Percentiles rank a stretch among this genome's conserved stretches.
phyloP scores from a whole-genome alignment of 495 filamentous ascomycete species.

The Neurospora intermedia region DNA sequence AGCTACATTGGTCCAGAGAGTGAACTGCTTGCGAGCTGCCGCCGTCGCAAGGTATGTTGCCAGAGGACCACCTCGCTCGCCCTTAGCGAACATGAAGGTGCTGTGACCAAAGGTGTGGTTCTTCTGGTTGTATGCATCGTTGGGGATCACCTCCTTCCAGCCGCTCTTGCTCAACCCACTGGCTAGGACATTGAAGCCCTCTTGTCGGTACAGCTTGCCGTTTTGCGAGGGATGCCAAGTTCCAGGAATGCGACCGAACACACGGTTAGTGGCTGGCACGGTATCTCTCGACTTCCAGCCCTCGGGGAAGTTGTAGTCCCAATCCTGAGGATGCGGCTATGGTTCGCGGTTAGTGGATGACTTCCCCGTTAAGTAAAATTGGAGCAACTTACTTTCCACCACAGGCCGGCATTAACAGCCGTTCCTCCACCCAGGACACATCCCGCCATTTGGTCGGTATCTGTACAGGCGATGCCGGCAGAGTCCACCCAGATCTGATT shows the following conservation, averaged over 20 bases:
- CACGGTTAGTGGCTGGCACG: conserved; percentile 42
- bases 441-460: conserved; percentile 61
- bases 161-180: conserved; percentile 45
- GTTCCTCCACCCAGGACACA: conserved; percentile 68
- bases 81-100: conserved; percentile 57
- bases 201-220: conserved; percentile 55
- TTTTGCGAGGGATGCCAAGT: conserved; percentile 57
- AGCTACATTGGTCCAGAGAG: conserved; percentile 50
- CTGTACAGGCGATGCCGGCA: conserved; percentile 51
- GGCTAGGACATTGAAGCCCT: conserved; percentile 50
- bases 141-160: conserved; percentile 52
- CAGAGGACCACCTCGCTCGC: conserved; percentile 59
- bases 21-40: conserved; percentile 48
- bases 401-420: conserved; percentile 56
- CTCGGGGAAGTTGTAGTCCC: conserved; percentile 62
- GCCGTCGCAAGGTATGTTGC: conserved; percentile 64
- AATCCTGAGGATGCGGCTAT: conserved; percentile 42
- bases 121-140: conserved; percentile 50
- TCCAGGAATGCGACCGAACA: conserved; percentile 59
- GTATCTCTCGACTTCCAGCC: conserved; percentile 64
- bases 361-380: not conserved
- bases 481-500: conserved; percentile 56
- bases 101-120: conserved; percentile 54
- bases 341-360: not conserved
- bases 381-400: conserved; percentile 34